A percentile compares a stretch with the other conserved stretches of the same genome.
phyloP scores from a whole-genome alignment of 495 filamentous ascomycete genomes.

The Aspergillus ostianus region DNA sequence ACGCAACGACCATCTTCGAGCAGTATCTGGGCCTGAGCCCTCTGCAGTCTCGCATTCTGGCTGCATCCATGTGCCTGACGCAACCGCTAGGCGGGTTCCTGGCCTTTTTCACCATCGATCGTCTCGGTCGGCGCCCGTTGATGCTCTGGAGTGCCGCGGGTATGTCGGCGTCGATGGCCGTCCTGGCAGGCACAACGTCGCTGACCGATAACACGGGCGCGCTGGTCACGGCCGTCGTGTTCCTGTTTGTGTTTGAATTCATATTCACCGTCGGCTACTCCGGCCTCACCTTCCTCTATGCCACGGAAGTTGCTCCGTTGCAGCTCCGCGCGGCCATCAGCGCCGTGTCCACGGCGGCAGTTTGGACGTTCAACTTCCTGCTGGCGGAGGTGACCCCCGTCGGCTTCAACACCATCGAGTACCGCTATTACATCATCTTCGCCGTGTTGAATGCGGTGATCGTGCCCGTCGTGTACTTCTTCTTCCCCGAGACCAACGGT shows the following conservation, averaged over 20 bases:
- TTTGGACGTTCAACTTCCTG: slow-evolving; percentile 59
- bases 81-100: slow-evolving; percentile 71
- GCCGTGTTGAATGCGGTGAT: slow-evolving; percentile 47
- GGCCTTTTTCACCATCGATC: slow-evolving; percentile 76
- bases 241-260: slow-evolving; percentile 41
- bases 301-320: slow-evolving; percentile 65
- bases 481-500: slow-evolving; percentile 55
- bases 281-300: slow-evolving; percentile 64
- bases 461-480: slow-evolving; percentile 53
- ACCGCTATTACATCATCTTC: slow-evolving; percentile 50
- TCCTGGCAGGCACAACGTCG: slow-evolving; percentile 47
- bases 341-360: slow-evolving; percentile 61
- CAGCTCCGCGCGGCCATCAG: slow-evolving; percentile 66
- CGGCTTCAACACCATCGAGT: slow-evolving; percentile 45
- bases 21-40: slow-evolving; percentile 59
- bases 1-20: slow-evolving; percentile 58
- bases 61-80: slow-evolving; percentile 72
- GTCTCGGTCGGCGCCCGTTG: slow-evolving; percentile 65
- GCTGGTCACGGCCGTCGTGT: slow-evolving; percentile 40
- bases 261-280: slow-evolving; percentile 58
- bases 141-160: slow-evolving; percentile 55
- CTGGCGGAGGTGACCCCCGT: slow-evolving; percentile 46
- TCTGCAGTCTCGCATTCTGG: slow-evolving; percentile 77
- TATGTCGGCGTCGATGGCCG: slow-evolving; percentile 61
- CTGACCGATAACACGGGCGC: slow-evolving; percentile 32